Percentiles rank a stretch among this genome's conserved stretches.
Conservation (phyloP, 805 yeast species). For the Lachancea dasiensis region DNA sequence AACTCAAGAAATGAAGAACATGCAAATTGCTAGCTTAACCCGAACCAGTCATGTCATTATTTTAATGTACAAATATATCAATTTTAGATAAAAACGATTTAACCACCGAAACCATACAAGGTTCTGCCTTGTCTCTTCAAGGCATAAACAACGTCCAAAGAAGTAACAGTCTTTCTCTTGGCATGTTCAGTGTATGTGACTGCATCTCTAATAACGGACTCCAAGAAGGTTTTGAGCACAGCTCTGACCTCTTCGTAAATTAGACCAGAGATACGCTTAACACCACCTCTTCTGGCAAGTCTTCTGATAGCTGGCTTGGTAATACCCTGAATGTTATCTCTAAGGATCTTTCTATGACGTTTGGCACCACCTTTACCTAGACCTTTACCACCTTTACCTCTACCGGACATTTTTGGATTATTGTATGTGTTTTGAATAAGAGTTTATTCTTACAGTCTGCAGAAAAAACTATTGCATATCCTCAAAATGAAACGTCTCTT, state of each 20-base stretch:
- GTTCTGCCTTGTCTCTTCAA: conserved; percentile 99
- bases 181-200: conserved; percentile 99
- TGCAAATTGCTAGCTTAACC: too few species aligned
- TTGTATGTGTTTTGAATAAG: conserved; percentile 5
- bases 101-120: conserved; percentile 99
- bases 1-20: too few species aligned
- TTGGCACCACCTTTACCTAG: conserved; percentile 99
- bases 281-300: conserved; percentile 99
- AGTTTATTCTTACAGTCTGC: too few species aligned
- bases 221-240: conserved; percentile 90
- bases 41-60: conserved; percentile 8
- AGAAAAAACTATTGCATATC: too few species aligned
- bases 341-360: conserved; percentile 98
- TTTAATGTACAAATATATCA: conserved; percentile 7
- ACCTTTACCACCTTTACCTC: conserved; percentile 99
- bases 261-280: conserved; percentile 97
- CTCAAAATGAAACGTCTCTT: too few species aligned
- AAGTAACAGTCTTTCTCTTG: conserved; percentile 98
- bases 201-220: conserved; percentile 96
- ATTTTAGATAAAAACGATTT: conserved; percentile 29
- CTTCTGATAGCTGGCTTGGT: conserved; percentile 99
- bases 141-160: conserved; percentile 97
- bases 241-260: conserved; percentile 98
- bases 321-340: conserved; percentile 99
- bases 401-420: conserved; percentile 71